A percentile compares a stretch with the other conserved stretches of the same genome.
Conservation (phyloP, 148 eudicot genomes). For the Vaccinium vitisidaea region DNA sequence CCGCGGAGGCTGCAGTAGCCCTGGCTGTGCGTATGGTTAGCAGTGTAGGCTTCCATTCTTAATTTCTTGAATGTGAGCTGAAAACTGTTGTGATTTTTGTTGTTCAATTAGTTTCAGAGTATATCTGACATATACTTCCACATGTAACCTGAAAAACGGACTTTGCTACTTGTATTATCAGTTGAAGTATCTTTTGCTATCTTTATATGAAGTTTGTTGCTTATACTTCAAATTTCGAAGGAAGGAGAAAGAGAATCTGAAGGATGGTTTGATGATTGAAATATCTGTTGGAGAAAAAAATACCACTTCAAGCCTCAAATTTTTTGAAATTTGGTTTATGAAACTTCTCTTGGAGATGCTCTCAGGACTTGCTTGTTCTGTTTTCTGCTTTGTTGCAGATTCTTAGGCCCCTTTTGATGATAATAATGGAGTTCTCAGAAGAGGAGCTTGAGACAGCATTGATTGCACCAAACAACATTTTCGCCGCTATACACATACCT, state of each 20-base stretch:
- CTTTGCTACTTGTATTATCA: no score
- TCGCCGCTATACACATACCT: slow-evolving; percentile 77
- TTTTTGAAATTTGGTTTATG: no score
- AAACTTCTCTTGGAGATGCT: not conserved
- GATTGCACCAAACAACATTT: slow-evolving; percentile 62
- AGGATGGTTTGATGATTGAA: no score
- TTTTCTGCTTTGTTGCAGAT: slow-evolving; percentile 35
- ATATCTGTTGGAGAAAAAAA: no score
- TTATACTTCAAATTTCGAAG: no score
- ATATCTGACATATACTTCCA: no score
- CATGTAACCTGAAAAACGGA: no score
- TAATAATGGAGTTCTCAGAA: slow-evolving; percentile 58
- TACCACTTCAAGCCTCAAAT: no score
- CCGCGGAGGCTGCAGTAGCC: no score
- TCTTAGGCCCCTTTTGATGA: slow-evolving; percentile 66
- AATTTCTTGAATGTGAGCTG: slow-evolving; percentile 75
- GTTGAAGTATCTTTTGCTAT: no score
- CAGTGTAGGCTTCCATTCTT: slow-evolving; percentile 81
- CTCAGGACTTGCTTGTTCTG: slow-evolving; percentile 23
- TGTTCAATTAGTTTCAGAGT: not conserved
- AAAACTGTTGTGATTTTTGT: not conserved
- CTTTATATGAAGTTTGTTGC: no score
- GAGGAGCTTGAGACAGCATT: slow-evolving; percentile 90
- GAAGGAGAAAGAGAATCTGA: no score
- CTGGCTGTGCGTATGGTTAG: slow-evolving; percentile 2